phyloP scores from a whole-genome alignment of 768 basidiomycete species.

The Panaeolus cyanescens region DNA sequence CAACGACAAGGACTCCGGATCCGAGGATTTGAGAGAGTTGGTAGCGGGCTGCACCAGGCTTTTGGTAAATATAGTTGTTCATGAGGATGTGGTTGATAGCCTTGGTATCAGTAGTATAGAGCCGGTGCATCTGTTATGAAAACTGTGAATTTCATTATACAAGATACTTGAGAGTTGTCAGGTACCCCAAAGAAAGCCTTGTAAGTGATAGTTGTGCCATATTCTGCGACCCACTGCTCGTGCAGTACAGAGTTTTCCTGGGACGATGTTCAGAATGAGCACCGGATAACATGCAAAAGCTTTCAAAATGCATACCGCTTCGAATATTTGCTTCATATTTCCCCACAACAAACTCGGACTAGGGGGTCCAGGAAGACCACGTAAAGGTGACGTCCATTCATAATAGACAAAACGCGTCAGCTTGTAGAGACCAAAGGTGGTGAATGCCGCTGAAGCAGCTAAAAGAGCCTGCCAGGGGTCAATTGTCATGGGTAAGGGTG shows the following conservation, averaged over 20 bases:
- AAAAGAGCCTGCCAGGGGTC: background rate
- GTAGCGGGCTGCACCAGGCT: conserved; percentile 43
- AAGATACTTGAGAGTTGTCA: no score
- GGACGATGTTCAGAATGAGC: background rate
- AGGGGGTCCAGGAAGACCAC: conserved; percentile 53
- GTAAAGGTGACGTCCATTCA: conserved; percentile 41
- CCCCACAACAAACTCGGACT: conserved; percentile 48
- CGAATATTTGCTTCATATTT: conserved; percentile 44
- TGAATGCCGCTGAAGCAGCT: conserved; percentile 12
- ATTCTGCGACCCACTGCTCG: conserved; percentile 49
- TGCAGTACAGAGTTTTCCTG: conserved; percentile 40
- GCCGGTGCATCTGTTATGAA: conserved; percentile 31
- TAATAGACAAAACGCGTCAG: conserved; percentile 28
- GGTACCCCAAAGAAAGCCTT: conserved; percentile 45
- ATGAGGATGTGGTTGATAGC: conserved; percentile 67
- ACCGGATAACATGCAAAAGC: background rate
- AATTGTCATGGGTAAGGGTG: background rate
- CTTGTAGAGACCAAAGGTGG: conserved; percentile 32
- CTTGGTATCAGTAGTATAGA: conserved; percentile 62
- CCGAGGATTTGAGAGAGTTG: conserved; percentile 45
- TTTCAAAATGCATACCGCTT: conserved; percentile 32
- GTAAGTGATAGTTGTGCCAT: conserved; percentile 49
- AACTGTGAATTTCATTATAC: no score
- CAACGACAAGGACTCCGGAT: conserved; percentile 48
- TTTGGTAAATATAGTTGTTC: conserved; percentile 57